Base-by-base conservation (phyloP, 805 yeast species). In the Candida boleticola region DNA sequence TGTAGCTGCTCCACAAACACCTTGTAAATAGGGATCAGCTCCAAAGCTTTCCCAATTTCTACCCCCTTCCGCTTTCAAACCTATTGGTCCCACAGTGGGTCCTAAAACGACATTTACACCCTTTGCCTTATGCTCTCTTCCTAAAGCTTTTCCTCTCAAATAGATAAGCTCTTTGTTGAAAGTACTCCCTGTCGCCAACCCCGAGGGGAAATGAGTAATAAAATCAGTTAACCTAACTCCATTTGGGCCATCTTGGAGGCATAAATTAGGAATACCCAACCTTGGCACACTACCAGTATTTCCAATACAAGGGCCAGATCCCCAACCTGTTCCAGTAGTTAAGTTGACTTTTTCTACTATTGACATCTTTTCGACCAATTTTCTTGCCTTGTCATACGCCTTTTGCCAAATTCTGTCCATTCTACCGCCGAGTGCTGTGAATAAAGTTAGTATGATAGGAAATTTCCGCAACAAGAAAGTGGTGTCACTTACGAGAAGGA, bases 31-130 rank as follows among this genome's bases (percentile, higher is more conserved):
- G 2, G 85, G 83, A 54, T 80, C 85, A 3, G 80, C 63, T 6
- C 82, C 80, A 57, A 79, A 79, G 29, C 80, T 72, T 59, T 80
- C 85, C 83, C 84, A 79, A 57, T 75, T 77, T 49, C 85, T 64
- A 4, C 86, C 85, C 18, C 82, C 85, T 31, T 74, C 75, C 3
- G 83, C 85, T 50, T 79, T 75, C 27, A 69, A 63, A 0, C 85
- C 86, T 34, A 80, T 67, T 9, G 85, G 85, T 0, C 84, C 85
- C 30, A 77, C 64, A 2, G 68, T 65, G 1, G 85, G 86, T 0
- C 82, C 84, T 16, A 80, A 61, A 11, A 76, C 66, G 29, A 78
- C 65, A 52, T 79, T 74, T 13, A 76, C 79, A 20, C 83, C 83
- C 52, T 79, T 80, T 3, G 54, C 60, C 47, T 68, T 70, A 45